A percentile compares a stretch with the other conserved stretches of the same genome.
Conservation (phyloP, 2,329 filamentous ascomycete genomes). For the Penicillium digitatum region DNA sequence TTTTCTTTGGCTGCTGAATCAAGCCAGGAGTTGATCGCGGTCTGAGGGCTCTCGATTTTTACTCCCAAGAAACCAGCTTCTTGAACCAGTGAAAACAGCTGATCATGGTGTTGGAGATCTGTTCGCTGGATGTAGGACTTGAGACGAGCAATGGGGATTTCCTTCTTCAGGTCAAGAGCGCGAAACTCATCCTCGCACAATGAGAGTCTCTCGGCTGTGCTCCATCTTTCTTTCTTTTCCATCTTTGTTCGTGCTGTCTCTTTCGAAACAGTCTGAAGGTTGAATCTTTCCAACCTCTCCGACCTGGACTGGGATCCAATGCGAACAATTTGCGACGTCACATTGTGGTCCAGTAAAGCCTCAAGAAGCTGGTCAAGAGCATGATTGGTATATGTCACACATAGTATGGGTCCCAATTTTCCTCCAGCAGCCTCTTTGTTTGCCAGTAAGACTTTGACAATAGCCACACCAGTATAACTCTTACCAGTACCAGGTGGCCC, state of each 20-base stretch:
- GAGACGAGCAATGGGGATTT: neutral
- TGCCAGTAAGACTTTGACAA: slow-evolving; percentile 31
- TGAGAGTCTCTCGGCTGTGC: slow-evolving; percentile 14
- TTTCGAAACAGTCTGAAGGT: slow-evolving; percentile 41
- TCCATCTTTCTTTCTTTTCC: slow-evolving; percentile 24
- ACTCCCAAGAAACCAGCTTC: neutral
- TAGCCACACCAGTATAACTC: slow-evolving; percentile 26
- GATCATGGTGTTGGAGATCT: neutral
- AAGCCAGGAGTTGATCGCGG: neutral
- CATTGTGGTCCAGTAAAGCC: slow-evolving; percentile 47
- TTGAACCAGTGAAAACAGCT: neutral
- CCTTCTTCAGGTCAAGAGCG: slow-evolving; percentile 6
- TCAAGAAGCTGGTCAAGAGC: slow-evolving; percentile 59
- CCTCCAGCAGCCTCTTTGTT: slow-evolving; percentile 20
- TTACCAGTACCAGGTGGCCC: slow-evolving; percentile 32
- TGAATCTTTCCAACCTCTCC: slow-evolving; percentile 48
- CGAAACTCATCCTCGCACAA: slow-evolving; percentile 10
- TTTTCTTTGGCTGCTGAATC: neutral
- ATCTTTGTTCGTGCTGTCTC: slow-evolving; percentile 37
- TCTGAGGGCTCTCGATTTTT: neutral
- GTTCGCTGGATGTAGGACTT: slow-evolving; percentile 7
- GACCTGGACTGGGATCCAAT: slow-evolving; percentile 60
- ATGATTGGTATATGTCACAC: slow-evolving; percentile 52
- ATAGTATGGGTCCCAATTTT: slow-evolving; percentile 46
- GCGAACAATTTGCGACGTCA: slow-evolving; percentile 51